Conservation (phyloP, 352 stramenopile genomes). For the Aphanomyces stellatus region DNA sequence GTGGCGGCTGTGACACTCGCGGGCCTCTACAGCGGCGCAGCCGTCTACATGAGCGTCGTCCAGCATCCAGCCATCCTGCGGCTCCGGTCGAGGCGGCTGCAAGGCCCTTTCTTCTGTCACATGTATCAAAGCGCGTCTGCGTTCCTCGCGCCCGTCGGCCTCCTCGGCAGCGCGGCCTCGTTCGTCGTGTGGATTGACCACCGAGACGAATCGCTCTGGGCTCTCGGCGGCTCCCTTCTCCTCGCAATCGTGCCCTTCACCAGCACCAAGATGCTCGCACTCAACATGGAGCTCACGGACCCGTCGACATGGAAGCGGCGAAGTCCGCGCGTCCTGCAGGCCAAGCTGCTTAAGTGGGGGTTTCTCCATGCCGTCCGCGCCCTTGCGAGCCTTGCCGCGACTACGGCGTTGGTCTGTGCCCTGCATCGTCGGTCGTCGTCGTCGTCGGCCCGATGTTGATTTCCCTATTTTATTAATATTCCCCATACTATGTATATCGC, state of each 20-base stretch:
- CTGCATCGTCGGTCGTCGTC: slow-evolving; percentile 23
- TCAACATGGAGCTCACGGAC: slow-evolving; percentile 56
- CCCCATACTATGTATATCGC: slow-evolving; percentile 29
- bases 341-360: slow-evolving; percentile 45
- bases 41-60: slow-evolving; percentile 58
- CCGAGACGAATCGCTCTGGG: slow-evolving; percentile 19
- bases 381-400: slow-evolving; percentile 40
- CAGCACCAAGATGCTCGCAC: slow-evolving; percentile 46
- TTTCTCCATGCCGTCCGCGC: slow-evolving; percentile 48
- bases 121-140: slow-evolving; percentile 72
- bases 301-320: slow-evolving; percentile 30
- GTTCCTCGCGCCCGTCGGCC: slow-evolving; percentile 47
- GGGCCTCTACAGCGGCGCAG: slow-evolving; percentile 57
- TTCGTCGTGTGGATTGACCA: slow-evolving; percentile 41
- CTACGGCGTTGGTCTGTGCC: slow-evolving; percentile 49
- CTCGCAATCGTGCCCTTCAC: slow-evolving; percentile 56
- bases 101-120: slow-evolving; percentile 62
- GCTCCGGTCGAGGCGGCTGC: slow-evolving; percentile 41
- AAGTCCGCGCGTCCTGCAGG: slow-evolving; percentile 38
- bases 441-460: slow-evolving; percentile 15
- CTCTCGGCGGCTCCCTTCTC: slow-evolving; percentile 37
- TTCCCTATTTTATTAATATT: slow-evolving; percentile 23
- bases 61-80: slow-evolving; percentile 65
- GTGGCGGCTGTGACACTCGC: background rate
- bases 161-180: slow-evolving; percentile 44